Percentiles rank a stretch among this genome's conserved stretches.
Evolutionary conservation across 2,329 filamentous ascomycete genomes (phyloP).

Genomic region (Grosmannia huntii): DNA sequence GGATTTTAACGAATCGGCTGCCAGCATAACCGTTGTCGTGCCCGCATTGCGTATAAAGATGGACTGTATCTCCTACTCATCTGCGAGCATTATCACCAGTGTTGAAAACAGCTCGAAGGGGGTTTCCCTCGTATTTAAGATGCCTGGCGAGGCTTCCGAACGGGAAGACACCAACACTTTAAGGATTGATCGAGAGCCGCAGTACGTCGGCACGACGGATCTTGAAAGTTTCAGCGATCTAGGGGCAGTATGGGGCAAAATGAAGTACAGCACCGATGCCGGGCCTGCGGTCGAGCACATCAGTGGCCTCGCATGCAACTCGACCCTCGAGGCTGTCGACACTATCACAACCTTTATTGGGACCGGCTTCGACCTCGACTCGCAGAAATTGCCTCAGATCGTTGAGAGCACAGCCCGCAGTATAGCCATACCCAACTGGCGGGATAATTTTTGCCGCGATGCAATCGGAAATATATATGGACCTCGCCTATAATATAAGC

Average conservation of each 20-base stretch:
- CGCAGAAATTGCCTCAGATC: background rate
- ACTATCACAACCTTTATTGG: background rate
- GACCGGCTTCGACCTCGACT: background rate
- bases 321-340: background rate
- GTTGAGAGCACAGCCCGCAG: background rate
- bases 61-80: background rate
- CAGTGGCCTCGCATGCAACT: background rate
- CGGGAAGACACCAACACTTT: too few species aligned
- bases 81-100: too few species aligned
- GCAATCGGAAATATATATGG: background rate
- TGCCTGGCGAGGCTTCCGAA: too few species aligned
- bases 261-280: background rate
- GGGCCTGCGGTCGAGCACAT: background rate
- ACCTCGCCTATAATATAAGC: background rate
- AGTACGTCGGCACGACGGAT: too few species aligned
- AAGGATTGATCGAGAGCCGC: too few species aligned
- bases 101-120: background rate
- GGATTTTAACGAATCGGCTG: background rate
- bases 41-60: background rate
- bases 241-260: background rate
- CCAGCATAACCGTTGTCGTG: background rate
- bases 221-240: too few species aligned
- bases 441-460: background rate
- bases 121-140: background rate
- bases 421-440: background rate